Percentiles rank a stretch among this genome's conserved stretches.
Conservation (phyloP, 2,329 filamentous ascomycete species). For the Lomentospora prolificans region DNA sequence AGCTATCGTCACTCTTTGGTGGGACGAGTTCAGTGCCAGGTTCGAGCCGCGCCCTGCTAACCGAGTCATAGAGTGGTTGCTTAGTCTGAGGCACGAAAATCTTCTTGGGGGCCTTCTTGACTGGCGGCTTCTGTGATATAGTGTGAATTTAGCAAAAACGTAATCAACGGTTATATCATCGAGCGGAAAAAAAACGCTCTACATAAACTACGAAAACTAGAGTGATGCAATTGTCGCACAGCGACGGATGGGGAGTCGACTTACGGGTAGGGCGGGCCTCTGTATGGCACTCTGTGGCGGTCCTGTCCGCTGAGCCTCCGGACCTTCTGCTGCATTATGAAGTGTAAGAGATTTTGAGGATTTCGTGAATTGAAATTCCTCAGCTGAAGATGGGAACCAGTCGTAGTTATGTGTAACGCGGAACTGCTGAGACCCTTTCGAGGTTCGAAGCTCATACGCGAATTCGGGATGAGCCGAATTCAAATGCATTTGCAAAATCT, state of each 20-base stretch:
- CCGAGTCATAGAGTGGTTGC: conserved; percentile 45
- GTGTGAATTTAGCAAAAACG: not conserved
- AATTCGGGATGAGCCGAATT: conserved; percentile 34
- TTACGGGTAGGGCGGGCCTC: not conserved
- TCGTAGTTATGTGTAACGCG: conserved; percentile 25
- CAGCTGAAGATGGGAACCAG: conserved; percentile 20
- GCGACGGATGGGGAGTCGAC: too few relatives aligned
- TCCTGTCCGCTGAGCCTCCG: not conserved
- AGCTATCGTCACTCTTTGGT: conserved; percentile 36
- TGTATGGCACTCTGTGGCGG: not conserved
- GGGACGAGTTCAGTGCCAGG: conserved; percentile 34
- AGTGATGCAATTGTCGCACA: too few relatives aligned
- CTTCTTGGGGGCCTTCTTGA: conserved; percentile 11
- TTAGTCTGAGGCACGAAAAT: conserved; percentile 38
- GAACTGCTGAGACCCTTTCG: conserved; percentile 28
- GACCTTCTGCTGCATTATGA: not conserved
- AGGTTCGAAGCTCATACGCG: conserved; percentile 27
- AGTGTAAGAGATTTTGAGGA: not conserved
- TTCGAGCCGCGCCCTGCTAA: conserved; percentile 42
- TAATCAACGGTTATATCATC: too few relatives aligned
- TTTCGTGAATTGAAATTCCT: conserved; percentile 11
- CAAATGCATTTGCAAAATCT: conserved; percentile 40
- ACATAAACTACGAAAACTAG: too few relatives aligned
- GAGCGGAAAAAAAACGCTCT: too few relatives aligned
- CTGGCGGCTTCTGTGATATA: not conserved